Percentiles rank a stretch among this genome's conserved stretches.
phyloP scores from a whole-genome alignment of 768 basidiomycete genomes.

The Lentinula sp. region DNA sequence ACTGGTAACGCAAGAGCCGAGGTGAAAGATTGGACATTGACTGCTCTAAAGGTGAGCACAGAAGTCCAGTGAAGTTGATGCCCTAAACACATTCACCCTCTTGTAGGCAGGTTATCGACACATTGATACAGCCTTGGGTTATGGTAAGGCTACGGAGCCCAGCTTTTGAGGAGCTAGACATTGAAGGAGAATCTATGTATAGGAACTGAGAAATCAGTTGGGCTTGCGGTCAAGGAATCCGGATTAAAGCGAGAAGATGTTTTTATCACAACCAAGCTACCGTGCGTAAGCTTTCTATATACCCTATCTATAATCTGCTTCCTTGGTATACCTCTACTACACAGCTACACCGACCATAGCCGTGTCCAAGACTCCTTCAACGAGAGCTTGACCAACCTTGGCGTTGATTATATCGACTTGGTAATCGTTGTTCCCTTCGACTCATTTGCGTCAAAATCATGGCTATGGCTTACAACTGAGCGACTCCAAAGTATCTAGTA shows the following conservation, averaged over 20 bases:
- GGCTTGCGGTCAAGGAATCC: conserved; percentile 37
- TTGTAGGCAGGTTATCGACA: conserved; percentile 34
- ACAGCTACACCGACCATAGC: conserved; percentile 31
- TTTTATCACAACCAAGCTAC: conserved; percentile 46
- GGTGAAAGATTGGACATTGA: conserved; percentile 31
- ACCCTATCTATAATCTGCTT: neutral
- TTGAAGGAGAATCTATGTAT: neutral
- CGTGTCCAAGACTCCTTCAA: conserved; percentile 34
- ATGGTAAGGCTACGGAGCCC: conserved; percentile 16
- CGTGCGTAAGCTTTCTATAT: conserved; percentile 16
- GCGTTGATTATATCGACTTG: conserved; percentile 43
- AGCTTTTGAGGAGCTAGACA: neutral
- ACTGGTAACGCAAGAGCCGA: conserved; percentile 25
- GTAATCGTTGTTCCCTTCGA: conserved; percentile 11
- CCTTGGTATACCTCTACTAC: neutral
- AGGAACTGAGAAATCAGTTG: conserved; percentile 37
- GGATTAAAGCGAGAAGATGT: conserved; percentile 43
- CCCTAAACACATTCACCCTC: neutral
- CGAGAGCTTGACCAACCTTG: conserved; percentile 32
- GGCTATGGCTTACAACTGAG: neutral
- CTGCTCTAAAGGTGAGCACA: conserved; percentile 28
- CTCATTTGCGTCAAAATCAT: neutral
- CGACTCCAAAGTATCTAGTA: conserved; percentile 34
- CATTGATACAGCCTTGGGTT: conserved; percentile 32
- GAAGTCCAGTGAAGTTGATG: neutral